Percentiles rank a stretch among this genome's conserved stretches.
Evolutionary conservation across 2,329 filamentous ascomycete species (phyloP).

Genomic region (Ceratocystis variospora): DNA sequence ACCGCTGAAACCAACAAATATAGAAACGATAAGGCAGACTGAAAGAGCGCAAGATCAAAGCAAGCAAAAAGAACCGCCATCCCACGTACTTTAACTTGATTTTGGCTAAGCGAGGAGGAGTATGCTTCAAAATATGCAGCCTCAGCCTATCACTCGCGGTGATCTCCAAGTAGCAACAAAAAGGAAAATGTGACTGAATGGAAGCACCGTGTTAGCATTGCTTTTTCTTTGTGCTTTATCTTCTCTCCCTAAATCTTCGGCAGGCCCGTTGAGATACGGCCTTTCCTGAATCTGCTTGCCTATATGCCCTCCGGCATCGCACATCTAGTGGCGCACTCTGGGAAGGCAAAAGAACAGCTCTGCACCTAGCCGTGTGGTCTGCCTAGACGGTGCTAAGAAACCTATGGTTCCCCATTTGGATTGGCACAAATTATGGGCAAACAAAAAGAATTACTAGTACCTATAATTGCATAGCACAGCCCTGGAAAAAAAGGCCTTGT

Average conservation of each 20-base stretch:
- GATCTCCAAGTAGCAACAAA: not conserved
- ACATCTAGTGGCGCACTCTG: not conserved
- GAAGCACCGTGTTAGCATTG: not conserved
- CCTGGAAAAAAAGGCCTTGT: too few relatives aligned
- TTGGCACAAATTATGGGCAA: too few relatives aligned
- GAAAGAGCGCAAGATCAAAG: not conserved
- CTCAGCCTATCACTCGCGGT: not conserved
- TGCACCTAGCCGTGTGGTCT: not conserved
- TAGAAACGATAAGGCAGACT: not conserved
- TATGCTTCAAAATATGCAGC: not conserved
- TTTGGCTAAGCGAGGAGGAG: not conserved
- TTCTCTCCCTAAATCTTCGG: not conserved
- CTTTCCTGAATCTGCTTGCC: not conserved
- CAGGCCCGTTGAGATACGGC: not conserved
- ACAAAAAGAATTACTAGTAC: not conserved
- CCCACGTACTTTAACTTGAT: not conserved
- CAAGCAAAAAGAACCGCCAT: not conserved
- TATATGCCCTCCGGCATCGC: not conserved
- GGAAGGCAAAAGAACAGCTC: not conserved
- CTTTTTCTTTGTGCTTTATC: not conserved
- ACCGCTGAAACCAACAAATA: not conserved
- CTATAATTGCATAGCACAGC: too few relatives aligned
- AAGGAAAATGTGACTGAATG: not conserved
- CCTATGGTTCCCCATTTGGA: not conserved
- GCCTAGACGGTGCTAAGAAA: not conserved